Evolutionary conservation across 2,329 filamentous ascomycete genomes (phyloP).

Genomic region (Cladosporium sp.): DNA sequence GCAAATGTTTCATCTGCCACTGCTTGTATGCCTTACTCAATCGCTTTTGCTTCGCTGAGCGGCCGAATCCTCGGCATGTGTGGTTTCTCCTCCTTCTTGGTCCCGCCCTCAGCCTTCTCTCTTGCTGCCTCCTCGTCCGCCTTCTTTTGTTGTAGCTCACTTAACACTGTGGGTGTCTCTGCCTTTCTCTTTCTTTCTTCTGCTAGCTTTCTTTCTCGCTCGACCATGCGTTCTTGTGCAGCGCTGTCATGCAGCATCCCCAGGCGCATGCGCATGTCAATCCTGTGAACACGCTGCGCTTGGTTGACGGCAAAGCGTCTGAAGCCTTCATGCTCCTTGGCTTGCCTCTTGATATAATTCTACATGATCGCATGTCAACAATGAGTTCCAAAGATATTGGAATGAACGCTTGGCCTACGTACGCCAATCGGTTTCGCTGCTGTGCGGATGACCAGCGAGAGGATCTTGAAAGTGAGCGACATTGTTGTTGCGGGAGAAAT

Average conservation of each 20-base stretch:
- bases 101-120: conserved; percentile 32
- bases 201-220: conserved; percentile 56
- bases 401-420: conserved; percentile 32
- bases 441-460: conserved; percentile 64
- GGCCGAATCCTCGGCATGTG: conserved; percentile 57
- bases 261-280: conserved; percentile 68
- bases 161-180: conserved; percentile 60
- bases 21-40: conserved; percentile 46
- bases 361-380: conserved; percentile 35
- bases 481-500: conserved; percentile 40
- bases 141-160: conserved; percentile 59
- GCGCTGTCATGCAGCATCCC: conserved; percentile 64
- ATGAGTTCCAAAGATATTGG: conserved; percentile 9
- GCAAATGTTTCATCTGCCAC: neutral
- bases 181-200: conserved; percentile 54
- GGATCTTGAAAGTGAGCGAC: conserved; percentile 67
- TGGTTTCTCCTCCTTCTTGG: conserved; percentile 48
- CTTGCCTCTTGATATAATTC: conserved; percentile 68
- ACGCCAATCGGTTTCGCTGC: conserved; percentile 69
- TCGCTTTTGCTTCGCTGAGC: conserved; percentile 66
- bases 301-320: conserved; percentile 61
- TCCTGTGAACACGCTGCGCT: conserved; percentile 63
- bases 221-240: conserved; percentile 53
- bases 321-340: conserved; percentile 68
- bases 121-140: conserved; percentile 53